Conservation (phyloP, 306 rosid species). For the Hippophae rhamnoides region DNA sequence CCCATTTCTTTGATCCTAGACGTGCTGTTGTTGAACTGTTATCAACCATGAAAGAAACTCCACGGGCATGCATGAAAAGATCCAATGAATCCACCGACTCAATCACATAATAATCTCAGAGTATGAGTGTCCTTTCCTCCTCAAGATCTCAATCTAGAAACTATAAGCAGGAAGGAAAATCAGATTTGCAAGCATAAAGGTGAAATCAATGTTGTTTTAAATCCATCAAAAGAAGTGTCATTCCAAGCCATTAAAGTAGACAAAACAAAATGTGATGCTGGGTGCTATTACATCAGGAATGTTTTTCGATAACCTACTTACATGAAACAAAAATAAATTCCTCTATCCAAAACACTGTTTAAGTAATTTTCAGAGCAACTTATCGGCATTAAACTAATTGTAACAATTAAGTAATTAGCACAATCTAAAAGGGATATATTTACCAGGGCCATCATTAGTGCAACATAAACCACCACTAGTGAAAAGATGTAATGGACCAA, state of each 20-base stretch:
- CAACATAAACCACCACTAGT: constrained; percentile 98
- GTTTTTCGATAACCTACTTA: too few species aligned
- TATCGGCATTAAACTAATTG: not conserved
- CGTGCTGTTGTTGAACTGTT: constrained; percentile 97
- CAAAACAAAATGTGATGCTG: too few species aligned
- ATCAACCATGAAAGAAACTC: constrained; percentile 97
- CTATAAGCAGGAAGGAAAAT: constrained; percentile 1
- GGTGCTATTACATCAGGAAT: too few species aligned
- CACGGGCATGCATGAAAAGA: constrained; percentile 99
- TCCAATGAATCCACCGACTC: constrained; percentile 92
- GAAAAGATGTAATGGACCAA: constrained; percentile 79
- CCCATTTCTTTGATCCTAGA: constrained; percentile 97
- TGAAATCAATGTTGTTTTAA: not conserved
- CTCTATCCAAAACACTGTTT: not conserved
- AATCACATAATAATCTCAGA: constrained; percentile 86
- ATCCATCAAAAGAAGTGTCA: not conserved
- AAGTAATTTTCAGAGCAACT: too few species aligned
- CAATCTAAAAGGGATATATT: not conserved
- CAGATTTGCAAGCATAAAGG: not conserved
- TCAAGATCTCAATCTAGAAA: constrained; percentile 78
- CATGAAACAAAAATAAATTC: not conserved
- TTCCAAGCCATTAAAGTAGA: too few species aligned
- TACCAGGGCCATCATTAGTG: constrained; percentile 99
- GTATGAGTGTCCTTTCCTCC: constrained; percentile 96
- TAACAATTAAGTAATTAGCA: not conserved